Percentiles rank a stretch among this genome's conserved stretches.
phyloP scores from a whole-genome alignment of 1,284 basidiomycete species.

The Cutaneotrichosporon sp. region DNA sequence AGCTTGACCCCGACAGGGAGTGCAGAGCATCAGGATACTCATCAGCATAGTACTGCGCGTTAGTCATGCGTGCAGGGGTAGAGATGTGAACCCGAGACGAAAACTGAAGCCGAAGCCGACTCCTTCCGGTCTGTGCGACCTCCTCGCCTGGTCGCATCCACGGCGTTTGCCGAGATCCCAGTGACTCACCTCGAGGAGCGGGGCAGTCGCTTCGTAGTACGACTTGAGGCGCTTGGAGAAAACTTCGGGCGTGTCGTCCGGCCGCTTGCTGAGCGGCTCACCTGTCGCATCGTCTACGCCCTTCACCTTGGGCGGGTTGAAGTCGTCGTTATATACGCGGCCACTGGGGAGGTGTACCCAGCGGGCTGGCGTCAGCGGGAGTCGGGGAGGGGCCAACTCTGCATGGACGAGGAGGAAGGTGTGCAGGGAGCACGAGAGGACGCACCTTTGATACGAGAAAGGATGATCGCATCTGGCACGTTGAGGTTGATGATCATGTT shows the following conservation, averaged over 20 bases:
- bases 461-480: constrained; percentile 84
- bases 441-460: constrained; percentile 71
- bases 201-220: constrained; percentile 84
- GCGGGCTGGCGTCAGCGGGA: constrained; percentile 57
- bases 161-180: too few relatives aligned
- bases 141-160: too few relatives aligned
- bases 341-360: constrained; percentile 93
- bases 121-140: too few relatives aligned
- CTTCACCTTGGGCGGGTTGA: constrained; percentile 79
- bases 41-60: constrained; percentile 56
- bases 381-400: too few relatives aligned
- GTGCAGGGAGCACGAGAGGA: not conserved
- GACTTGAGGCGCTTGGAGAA: constrained; percentile 73
- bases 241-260: constrained; percentile 86
- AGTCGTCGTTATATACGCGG: constrained; percentile 86
- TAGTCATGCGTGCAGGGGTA: too few relatives aligned
- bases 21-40: constrained; percentile 59
- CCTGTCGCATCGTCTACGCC: constrained; percentile 91
- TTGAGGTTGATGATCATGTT: constrained; percentile 86
- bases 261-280: constrained; percentile 78
- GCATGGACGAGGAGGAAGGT: not conserved
- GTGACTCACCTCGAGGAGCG: constrained; percentile 58
- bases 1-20: constrained; percentile 72
- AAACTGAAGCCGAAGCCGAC: too few relatives aligned
- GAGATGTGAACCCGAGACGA: too few relatives aligned